A percentile compares a stretch with the other conserved stretches of the same genome.
These are phyloP conservation scores for Rhizophora mangle DNA, from an alignment of 345 rosid genomes.

Conservation along the genomic window DNA sequence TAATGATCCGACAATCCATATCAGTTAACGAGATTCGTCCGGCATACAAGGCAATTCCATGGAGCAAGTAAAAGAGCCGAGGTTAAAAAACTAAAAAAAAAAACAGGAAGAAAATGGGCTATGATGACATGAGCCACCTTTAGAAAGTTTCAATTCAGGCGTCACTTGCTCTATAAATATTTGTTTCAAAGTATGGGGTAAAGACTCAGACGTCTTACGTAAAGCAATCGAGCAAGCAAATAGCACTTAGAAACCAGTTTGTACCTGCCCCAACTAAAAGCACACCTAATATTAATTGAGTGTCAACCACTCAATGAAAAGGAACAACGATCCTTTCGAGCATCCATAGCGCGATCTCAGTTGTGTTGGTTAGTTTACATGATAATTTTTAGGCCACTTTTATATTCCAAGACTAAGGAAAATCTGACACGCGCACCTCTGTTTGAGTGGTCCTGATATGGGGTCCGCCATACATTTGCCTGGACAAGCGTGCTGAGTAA, in stretches of 20 bases:
- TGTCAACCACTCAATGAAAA: constrained; percentile 11
- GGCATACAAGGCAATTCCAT: neutral
- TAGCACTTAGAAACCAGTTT: constrained; percentile 17
- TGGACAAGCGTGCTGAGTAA: constrained; percentile 17
- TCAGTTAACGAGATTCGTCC: neutral
- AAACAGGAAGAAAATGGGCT: too few species aligned
- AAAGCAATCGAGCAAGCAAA: neutral
- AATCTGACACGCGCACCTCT: constrained; percentile 5
- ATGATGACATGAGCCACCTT: neutral
- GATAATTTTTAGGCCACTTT: constrained; percentile 15
- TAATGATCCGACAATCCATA: constrained; percentile 1
- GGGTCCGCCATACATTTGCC: constrained; percentile 28
- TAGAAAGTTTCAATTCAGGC: neutral
- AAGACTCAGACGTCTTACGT: neutral
- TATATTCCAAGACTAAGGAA: constrained; percentile 9
- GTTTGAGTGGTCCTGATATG: neutral
- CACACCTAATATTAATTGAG: constrained; percentile 24
- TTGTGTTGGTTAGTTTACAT: neutral
- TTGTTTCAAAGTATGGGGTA: neutral
- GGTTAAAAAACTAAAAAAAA: too few species aligned
- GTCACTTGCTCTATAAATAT: neutral
- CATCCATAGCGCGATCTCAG: constrained; percentile 9
- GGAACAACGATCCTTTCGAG: neutral
- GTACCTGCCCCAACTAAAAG: constrained; percentile 52
- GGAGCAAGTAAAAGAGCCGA: neutral